A percentile compares a stretch with the other conserved stretches of the same genome.
phyloP scores from a whole-genome alignment of 1,284 basidiomycete genomes.

The Cerrena zonata region DNA sequence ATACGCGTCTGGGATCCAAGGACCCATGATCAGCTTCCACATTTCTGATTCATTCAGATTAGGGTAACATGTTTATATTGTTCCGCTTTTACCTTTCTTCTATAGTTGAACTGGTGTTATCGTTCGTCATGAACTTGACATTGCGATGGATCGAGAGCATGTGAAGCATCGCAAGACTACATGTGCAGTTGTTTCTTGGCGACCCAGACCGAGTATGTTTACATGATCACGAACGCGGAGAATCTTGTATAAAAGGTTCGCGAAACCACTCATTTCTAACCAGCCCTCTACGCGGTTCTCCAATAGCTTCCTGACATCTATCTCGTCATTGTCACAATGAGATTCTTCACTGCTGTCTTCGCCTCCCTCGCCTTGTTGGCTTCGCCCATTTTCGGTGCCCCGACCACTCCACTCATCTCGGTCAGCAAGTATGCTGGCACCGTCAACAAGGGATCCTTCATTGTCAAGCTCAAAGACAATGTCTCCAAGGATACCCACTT shows the following conservation, averaged over 20 bases:
- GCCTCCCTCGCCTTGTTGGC: constrained; percentile 23
- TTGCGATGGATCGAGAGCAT: neutral
- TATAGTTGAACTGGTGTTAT: neutral
- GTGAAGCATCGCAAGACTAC: neutral
- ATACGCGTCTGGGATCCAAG: too few species aligned
- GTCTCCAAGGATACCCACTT: constrained; percentile 29
- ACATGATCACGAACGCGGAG: neutral
- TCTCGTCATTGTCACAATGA: constrained; percentile 21
- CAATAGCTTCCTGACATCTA: constrained; percentile 17
- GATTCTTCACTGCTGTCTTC: constrained; percentile 23
- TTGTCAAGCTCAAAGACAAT: constrained; percentile 57
- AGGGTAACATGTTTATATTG: too few species aligned
- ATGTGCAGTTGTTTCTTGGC: neutral
- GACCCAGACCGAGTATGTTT: neutral
- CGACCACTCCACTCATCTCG: constrained; percentile 22
- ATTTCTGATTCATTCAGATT: too few species aligned
- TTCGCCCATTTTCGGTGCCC: constrained; percentile 23
- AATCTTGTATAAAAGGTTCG: neutral
- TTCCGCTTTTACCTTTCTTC: too few species aligned
- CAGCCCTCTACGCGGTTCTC: constrained; percentile 19
- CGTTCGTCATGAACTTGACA: constrained; percentile 1
- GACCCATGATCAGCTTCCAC: too few species aligned
- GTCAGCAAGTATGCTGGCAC: constrained; percentile 35
- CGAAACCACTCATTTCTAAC: constrained; percentile 1
- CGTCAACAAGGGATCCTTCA: constrained; percentile 34